Conservation (phyloP, 1,284 basidiomycete species). For the Ganoderma leucocontextum region DNA sequence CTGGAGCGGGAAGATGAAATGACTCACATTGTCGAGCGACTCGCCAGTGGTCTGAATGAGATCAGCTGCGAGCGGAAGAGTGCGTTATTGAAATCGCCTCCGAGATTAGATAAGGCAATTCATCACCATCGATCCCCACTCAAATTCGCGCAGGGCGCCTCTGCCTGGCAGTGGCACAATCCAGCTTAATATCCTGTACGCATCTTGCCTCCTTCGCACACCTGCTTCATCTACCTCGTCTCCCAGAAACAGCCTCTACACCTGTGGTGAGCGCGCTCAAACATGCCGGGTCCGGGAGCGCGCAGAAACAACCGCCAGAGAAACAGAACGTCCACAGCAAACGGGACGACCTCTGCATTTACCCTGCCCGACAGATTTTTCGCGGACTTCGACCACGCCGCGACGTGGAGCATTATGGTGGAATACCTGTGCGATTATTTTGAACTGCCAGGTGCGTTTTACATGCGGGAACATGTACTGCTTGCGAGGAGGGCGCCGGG, state of each 20-base stretch:
- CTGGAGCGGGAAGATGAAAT: conserved; percentile 11
- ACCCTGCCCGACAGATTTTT: conserved; percentile 41
- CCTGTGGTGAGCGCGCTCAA: too few species aligned
- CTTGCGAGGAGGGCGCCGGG: too few species aligned
- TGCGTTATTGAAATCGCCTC: background rate
- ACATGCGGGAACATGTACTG: background rate
- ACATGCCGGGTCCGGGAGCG: conserved; percentile 27
- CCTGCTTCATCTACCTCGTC: background rate
- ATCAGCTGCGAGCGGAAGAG: background rate
- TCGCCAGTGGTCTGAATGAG: background rate
- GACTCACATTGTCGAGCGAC: conserved; percentile 21
- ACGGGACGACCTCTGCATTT: conserved; percentile 11
- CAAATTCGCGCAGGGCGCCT: conserved; percentile 15
- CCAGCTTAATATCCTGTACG: too few species aligned
- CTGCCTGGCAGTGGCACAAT: too few species aligned
- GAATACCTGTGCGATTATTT: conserved; percentile 58
- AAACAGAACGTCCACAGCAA: conserved; percentile 8
- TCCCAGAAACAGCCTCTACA: background rate
- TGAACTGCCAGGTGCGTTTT: conserved; percentile 58
- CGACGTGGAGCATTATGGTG: conserved; percentile 58
- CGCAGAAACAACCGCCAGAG: conserved; percentile 16
- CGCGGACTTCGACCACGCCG: conserved; percentile 55
- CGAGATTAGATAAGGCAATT: conserved; percentile 28
- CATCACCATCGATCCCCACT: conserved; percentile 2
- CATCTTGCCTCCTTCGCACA: too few species aligned